Percentiles rank a stretch among this genome's conserved stretches.
Conservation (phyloP, 2,329 filamentous ascomycete genomes). For the Bipolaris oryzae region DNA sequence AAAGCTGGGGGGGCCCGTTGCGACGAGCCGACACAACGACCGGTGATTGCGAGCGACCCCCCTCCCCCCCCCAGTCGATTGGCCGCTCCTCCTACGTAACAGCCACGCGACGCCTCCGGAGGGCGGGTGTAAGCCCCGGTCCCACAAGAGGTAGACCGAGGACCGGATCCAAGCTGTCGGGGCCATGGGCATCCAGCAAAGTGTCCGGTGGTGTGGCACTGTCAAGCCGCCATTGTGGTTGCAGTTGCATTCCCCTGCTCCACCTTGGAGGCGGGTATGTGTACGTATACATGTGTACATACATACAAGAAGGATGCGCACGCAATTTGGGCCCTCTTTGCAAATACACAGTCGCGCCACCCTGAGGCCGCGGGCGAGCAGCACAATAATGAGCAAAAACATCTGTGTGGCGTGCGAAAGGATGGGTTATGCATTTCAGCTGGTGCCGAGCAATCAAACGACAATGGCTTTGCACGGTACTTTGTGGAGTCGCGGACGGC, state of each 20-base stretch:
- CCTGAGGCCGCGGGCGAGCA: neutral
- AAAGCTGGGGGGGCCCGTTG: constrained; percentile 10
- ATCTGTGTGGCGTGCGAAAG: neutral
- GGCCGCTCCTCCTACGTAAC: constrained; percentile 23
- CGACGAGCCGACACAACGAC: constrained; percentile 31
- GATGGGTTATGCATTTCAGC: neutral
- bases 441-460: constrained; percentile 9
- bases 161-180: constrained; percentile 43
- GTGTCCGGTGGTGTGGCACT: constrained; percentile 46
- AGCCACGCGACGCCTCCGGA: constrained; percentile 43
- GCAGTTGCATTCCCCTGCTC: constrained; percentile 33
- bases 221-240: constrained; percentile 43
- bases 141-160: constrained; percentile 26
- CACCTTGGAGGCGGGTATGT: constrained; percentile 23
- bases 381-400: neutral
- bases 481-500: constrained; percentile 7
- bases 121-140: constrained; percentile 31
- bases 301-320: constrained; percentile 1
- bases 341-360: neutral
- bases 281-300: too few relatives aligned
- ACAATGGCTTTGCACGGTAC: constrained; percentile 10
- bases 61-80: constrained; percentile 23
- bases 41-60: constrained; percentile 30
- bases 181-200: constrained; percentile 32
- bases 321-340: neutral